phyloP scores from a whole-genome alignment of 768 basidiomycete species.

The Cystofilobasidium bisporidii region DNA sequence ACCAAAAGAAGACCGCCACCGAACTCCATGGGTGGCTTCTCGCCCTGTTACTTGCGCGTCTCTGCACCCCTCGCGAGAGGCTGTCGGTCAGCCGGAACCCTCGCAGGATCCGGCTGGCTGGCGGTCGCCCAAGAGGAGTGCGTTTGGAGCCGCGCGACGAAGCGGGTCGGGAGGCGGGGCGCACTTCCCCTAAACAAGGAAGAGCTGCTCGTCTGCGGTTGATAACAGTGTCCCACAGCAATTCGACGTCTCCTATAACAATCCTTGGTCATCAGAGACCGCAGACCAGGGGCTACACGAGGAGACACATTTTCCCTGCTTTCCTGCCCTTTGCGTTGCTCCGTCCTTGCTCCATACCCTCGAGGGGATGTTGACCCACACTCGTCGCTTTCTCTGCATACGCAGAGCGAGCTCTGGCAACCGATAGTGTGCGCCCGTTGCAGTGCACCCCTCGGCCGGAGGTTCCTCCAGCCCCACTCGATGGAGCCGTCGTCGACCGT shows the following conservation, averaged over 20 bases:
- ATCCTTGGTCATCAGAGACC: slow-evolving; percentile 75
- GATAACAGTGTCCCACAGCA: slow-evolving; percentile 93
- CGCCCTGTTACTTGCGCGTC: slow-evolving; percentile 36
- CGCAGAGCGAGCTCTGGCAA: slow-evolving; percentile 24
- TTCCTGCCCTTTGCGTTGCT: slow-evolving; percentile 23
- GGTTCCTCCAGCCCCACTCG: slow-evolving; percentile 14
- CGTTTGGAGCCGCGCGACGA: slow-evolving; percentile 12
- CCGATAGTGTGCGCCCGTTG: slow-evolving; percentile 20
- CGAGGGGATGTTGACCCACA: no score
- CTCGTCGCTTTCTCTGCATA: no score
- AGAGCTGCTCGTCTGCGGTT: slow-evolving; percentile 52
- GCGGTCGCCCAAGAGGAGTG: not conserved
- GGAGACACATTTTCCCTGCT: slow-evolving; percentile 53
- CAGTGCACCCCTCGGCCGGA: slow-evolving; percentile 14
- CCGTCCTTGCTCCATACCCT: slow-evolving; percentile 6
- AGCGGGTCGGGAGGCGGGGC: slow-evolving; percentile 8
- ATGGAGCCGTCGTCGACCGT: slow-evolving; percentile 31
- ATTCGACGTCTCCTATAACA: slow-evolving; percentile 44
- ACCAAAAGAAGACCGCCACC: slow-evolving; percentile 81
- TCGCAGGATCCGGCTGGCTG: slow-evolving; percentile 48
- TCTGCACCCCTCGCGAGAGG: slow-evolving; percentile 28
- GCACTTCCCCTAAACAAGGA: slow-evolving; percentile 9
- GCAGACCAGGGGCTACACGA: slow-evolving; percentile 74
- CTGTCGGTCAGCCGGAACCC: slow-evolving; percentile 47
- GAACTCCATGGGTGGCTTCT: slow-evolving; percentile 57